Conservation (phyloP, 306 rosid species). For the Arachis stenosperma region DNA sequence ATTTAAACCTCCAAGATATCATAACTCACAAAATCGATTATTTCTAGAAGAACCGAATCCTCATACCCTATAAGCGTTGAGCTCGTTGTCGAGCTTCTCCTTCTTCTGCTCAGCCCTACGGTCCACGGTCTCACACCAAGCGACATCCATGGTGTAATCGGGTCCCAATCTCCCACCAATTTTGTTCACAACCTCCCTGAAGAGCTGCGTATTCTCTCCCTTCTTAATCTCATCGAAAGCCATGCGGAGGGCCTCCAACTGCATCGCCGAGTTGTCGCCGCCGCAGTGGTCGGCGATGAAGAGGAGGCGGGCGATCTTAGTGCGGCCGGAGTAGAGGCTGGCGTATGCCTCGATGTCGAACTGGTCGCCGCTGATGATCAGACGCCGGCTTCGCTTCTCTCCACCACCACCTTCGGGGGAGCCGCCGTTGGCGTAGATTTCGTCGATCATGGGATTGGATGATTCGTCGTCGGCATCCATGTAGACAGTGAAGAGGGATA, state of each 20-base stretch:
- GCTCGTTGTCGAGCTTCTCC: constrained; percentile 96
- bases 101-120: constrained; percentile 88
- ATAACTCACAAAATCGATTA: background rate
- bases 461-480: constrained; percentile 77
- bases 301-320: constrained; percentile 71
- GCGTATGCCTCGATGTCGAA: constrained; percentile 86
- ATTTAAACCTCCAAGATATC: background rate
- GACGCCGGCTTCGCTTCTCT: constrained; percentile 52
- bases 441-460: constrained; percentile 65
- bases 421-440: constrained; percentile 69
- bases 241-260: constrained; percentile 91
- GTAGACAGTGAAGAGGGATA: background rate
- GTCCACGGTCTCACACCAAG: constrained; percentile 79
- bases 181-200: constrained; percentile 80
- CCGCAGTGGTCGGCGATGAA: constrained; percentile 70
- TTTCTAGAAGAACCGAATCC: background rate
- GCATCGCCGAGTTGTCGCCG: constrained; percentile 53
- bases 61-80: constrained; percentile 85
- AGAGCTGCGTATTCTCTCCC: constrained; percentile 86
- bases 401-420: constrained; percentile 45
- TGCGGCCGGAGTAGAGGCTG: constrained; percentile 74
- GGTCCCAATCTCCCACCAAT: constrained; percentile 77
- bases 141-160: constrained; percentile 57
- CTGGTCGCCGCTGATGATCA: constrained; percentile 78
- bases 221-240: constrained; percentile 98